phyloP scores from a whole-genome alignment of 2,329 filamentous ascomycete species.

The Penicillium verrucosum region DNA sequence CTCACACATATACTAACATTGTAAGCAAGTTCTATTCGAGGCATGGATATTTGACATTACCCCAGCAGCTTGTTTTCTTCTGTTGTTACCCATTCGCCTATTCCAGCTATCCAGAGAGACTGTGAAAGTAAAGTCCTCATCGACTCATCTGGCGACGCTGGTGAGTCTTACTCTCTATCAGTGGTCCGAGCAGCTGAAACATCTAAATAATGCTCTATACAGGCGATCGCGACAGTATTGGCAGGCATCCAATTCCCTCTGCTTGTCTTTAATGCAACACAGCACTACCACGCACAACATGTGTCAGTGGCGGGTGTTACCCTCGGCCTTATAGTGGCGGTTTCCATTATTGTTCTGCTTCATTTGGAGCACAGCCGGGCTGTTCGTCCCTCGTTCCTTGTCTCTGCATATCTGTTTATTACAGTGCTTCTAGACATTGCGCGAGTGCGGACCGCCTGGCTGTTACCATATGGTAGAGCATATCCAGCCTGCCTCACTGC shows the following conservation, averaged over 20 bases:
- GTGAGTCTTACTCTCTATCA: slow-evolving; percentile 1
- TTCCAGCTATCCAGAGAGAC: slow-evolving; percentile 11
- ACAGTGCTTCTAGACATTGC: slow-evolving; percentile 43
- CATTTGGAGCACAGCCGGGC: slow-evolving; percentile 27
- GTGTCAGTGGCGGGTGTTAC: slow-evolving; percentile 1
- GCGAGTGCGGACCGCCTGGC: slow-evolving; percentile 40
- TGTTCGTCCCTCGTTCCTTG: slow-evolving; percentile 29
- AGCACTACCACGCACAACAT: not conserved
- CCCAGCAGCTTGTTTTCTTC: slow-evolving; percentile 6
- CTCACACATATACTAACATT: not conserved
- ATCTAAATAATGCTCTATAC: not conserved
- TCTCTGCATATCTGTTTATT: slow-evolving; percentile 42
- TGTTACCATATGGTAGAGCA: slow-evolving; percentile 25
- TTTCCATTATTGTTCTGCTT: slow-evolving; percentile 15
- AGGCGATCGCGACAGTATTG: not conserved
- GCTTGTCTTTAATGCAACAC: not conserved
- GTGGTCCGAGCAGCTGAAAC: not conserved
- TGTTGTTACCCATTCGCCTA: slow-evolving; percentile 11
- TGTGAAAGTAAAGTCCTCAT: slow-evolving; percentile 12
- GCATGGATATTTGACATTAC: not conserved
- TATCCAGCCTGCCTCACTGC: slow-evolving; percentile 36
- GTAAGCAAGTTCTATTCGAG: not conserved
- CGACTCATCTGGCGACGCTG: slow-evolving; percentile 4
- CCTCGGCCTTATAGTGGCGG: slow-evolving; percentile 19
- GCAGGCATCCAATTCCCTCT: not conserved